phyloP scores from a whole-genome alignment of 495 filamentous ascomycete species.

The Articulospora tetracladia region DNA sequence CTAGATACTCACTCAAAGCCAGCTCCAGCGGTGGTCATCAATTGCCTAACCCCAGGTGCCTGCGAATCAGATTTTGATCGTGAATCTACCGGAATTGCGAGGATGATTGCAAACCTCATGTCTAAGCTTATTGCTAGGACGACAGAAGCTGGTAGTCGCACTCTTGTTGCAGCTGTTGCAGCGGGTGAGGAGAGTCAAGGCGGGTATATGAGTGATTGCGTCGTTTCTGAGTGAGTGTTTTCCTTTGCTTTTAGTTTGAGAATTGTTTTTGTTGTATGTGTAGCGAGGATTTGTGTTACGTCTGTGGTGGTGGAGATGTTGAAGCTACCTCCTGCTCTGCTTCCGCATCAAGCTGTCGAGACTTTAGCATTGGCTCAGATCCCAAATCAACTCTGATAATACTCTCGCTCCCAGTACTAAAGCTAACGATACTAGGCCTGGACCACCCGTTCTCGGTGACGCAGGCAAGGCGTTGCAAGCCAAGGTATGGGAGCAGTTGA shows the following conservation, averaged over 20 bases:
- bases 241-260: background rate
- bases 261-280: background rate
- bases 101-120: background rate
- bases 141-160: conserved; percentile 9
- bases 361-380: too few species aligned
- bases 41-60: conserved; percentile 8
- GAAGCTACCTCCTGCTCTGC: too few species aligned
- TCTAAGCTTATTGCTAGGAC: background rate
- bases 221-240: background rate
- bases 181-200: conserved; percentile 9
- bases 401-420: too few species aligned
- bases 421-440: too few species aligned
- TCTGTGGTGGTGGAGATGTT: too few species aligned
- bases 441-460: background rate
- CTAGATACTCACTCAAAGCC: background rate
- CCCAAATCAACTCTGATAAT: too few species aligned
- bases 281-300: background rate
- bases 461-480: conserved; percentile 1
- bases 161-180: conserved; percentile 3
- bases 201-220: conserved; percentile 8
- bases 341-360: too few species aligned
- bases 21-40: conserved; percentile 5
- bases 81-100: conserved; percentile 1
- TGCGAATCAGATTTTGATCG: conserved; percentile 11
- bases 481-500: conserved; percentile 12